Evolutionary conservation across 2,329 filamentous ascomycete genomes (phyloP), one percentile per base, ranked within the genome.

Genomic region (Neofusicoccum kwambonambiense): DNA sequence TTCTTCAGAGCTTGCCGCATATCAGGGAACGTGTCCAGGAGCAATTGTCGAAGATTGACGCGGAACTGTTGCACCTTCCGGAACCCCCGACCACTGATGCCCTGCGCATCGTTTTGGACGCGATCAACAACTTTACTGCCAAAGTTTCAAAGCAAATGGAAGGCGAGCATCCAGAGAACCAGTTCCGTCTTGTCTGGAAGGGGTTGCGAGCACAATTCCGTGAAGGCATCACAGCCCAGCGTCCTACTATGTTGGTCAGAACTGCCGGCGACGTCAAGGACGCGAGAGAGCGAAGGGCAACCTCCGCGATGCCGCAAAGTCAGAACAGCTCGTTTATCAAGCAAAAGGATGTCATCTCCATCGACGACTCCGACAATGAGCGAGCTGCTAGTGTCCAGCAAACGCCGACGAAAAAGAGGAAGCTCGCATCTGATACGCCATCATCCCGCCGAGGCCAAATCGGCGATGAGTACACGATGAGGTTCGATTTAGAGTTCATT

Each of bases 21-120:
- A 82, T 85, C 3, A 74, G 78, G 0, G 68, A 72, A 0, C 75
- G 82, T n/a, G 81, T 87, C 0, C 67, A 79, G 5, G 63, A 70
- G 0, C 77, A 85, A 4, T 81, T 90, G 0, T 67, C 75, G 0
- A 73, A 80, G 0, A 86, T 93, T 2, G 79, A 86, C 1, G 69
- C 71, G 0, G 78, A 89, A 64, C 81, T 96, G 0, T 68, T 73
- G 0, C 77, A 76, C 0, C 82, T 93, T 0, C 90, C 90, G 0
- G 89, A 91, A 42, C 84, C 91, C 0, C 89, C 90, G 0, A 76
- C 76, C 0, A 76, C 80, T 0, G 91, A 92, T 49, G 85, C 92
- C 0, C 84, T 88, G n/a, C 80, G 88, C 0, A 86, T 88, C 9
- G 83, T 96, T 0, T 83, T 83, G 19, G 83, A 83, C 1, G 85